Evolutionary conservation across 2,329 filamentous ascomycete genomes (phyloP).

Genomic region (Claviceps paspali): DNA sequence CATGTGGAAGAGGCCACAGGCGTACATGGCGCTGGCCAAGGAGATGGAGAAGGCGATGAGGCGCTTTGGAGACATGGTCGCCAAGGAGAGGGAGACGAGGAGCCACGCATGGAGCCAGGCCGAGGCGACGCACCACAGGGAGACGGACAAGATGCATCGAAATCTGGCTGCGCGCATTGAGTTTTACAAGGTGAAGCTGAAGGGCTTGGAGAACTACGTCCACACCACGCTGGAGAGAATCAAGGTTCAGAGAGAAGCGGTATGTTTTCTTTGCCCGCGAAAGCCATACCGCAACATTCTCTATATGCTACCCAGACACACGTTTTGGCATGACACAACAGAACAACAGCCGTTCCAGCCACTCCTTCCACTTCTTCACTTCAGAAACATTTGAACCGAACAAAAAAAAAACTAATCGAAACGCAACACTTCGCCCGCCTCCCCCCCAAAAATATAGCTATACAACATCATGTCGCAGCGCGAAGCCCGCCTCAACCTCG

Average conservation of each 20-base stretch:
- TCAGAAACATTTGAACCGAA: too few species aligned
- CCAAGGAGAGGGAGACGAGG: slow-evolving; percentile 5
- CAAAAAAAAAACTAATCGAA: too few species aligned
- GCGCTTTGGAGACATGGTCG: slow-evolving; percentile 21
- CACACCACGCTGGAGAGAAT: slow-evolving; percentile 45
- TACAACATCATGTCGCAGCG: slow-evolving; percentile 54
- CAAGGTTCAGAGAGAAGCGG: slow-evolving; percentile 45
- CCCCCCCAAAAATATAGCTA: slow-evolving; percentile 30
- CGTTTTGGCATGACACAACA: too few species aligned
- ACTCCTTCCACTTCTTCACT: too few species aligned
- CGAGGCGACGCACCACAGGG: slow-evolving; percentile 15
- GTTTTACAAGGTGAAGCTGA: slow-evolving; percentile 46
- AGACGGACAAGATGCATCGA: slow-evolving; percentile 31
- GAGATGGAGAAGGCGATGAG: slow-evolving; percentile 34
- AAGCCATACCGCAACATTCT: too few species aligned
- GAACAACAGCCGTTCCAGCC: too few species aligned
- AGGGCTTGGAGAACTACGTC: slow-evolving; percentile 47
- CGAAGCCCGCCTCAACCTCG: slow-evolving; percentile 47
- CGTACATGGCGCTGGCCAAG: slow-evolving; percentile 37
- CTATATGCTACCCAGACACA: too few species aligned
- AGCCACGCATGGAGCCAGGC: slow-evolving; percentile 7
- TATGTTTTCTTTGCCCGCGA: too few species aligned
- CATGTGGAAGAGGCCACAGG: slow-evolving; percentile 47
- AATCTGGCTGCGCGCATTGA: slow-evolving; percentile 39
- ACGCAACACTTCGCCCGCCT: too few species aligned